These are phyloP conservation scores for Podila epigama DNA, from an alignment of 192 early-diverging fungal genomes.

Conservation along the genomic window DNA sequence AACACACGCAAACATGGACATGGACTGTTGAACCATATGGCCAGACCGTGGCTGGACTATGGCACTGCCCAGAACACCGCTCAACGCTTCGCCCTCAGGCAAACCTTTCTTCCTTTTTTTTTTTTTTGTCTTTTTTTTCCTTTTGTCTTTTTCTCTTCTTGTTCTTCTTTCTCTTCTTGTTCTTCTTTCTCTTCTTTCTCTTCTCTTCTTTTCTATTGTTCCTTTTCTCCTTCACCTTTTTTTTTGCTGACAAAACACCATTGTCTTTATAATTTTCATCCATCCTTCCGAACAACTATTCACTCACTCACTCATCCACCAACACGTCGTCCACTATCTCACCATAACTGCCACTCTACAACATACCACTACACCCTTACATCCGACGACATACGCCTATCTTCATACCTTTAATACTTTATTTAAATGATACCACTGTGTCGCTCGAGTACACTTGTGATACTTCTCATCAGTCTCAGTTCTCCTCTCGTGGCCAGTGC, in stretches of 20 bases:
- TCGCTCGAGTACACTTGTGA: not conserved
- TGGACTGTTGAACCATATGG: too few relatives aligned
- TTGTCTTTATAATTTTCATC: not conserved
- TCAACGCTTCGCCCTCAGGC: too few relatives aligned
- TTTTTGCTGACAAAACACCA: not conserved
- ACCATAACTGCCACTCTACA: not conserved
- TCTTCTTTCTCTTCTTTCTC: not conserved
- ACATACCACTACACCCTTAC: not conserved
- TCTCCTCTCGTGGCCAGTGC: too few relatives aligned
- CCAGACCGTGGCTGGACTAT: too few relatives aligned
- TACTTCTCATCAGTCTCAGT: too few relatives aligned
- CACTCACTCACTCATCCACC: not conserved
- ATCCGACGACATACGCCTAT: not conserved
- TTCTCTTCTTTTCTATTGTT: not conserved
- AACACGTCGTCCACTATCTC: not conserved
- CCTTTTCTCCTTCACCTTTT: not conserved
- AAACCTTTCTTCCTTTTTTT: not conserved
- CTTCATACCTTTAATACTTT: not conserved
- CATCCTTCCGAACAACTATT: not conserved
- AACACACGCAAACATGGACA: too few relatives aligned
- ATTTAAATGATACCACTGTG: too few relatives aligned
- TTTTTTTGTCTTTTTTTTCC: not conserved
- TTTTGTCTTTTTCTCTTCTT: not conserved
- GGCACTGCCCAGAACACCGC: too few relatives aligned
- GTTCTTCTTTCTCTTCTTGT: not conserved